Base-by-base conservation (phyloP, 768 basidiomycete species). In the Tephrocybe sp. region DNA sequence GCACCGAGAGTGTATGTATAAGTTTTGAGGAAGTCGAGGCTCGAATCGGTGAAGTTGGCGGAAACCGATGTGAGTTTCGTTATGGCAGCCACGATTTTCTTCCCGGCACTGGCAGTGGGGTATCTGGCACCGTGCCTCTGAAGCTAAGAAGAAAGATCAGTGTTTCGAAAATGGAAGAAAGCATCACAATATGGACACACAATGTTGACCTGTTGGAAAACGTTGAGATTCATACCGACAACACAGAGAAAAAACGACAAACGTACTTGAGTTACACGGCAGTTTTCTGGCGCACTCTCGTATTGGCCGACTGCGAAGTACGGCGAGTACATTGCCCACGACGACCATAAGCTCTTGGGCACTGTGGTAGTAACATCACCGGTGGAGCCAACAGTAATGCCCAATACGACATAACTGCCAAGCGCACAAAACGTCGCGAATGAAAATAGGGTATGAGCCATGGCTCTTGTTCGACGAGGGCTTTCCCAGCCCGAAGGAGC, bases 81-180 rank as follows among this genome's bases (percentile, higher is more conserved):
- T 7, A 93, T 57, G 0, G 84, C 75, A 4, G 60, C 52, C 15
- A 64, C 54, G 8, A 87, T 87, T 24, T 53, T 48, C 9, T 59
- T 56, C 1, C 73, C 62, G 9, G 79, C 74, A 1, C 73, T 71
- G 0, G 61, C 55, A 0, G 89, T 92, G 0, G 91, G 91, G 57
- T 75, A 92, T 26, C 91, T 80, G 1, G 88, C 82, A 2, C 89
- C 90, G 59, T 94, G 91, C 11, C 91, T 75, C 66, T 92, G 86
- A 8, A 94, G 69, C 89, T 92, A 42, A n/a, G 38, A n/a, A 19
- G 25, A 1, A 49, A 9, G 27, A n/a, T n/a, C n/a, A n/a, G n/a
- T n/a, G n/a, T n/a, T n/a, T n/a, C n/a, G n/a, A n/a, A n/a, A n/a
- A n/a, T n/a, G n/a, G n/a, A n/a, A n/a, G n/a, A n/a, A n/a, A n/a